Evolutionary conservation across 176 grass and related monocot species (phyloP).

Genomic region (Zea luxurians): DNA sequence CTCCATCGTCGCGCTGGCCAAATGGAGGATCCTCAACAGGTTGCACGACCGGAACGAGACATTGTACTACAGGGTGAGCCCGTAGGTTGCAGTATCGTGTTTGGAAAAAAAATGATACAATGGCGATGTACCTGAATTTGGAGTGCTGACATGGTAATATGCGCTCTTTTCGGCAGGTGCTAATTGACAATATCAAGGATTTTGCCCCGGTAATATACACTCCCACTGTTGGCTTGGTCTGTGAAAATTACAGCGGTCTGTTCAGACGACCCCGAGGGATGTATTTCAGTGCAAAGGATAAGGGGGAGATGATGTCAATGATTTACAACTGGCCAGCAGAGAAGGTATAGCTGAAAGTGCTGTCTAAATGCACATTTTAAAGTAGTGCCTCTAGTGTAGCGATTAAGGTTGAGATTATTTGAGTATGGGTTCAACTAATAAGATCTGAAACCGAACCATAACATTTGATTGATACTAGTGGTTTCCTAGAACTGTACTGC

Average conservation of each 20-base stretch:
- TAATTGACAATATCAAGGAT: constrained; percentile 98
- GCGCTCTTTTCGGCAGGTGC: constrained; percentile 57
- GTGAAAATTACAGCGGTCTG: constrained; percentile 89
- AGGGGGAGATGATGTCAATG: constrained; percentile 99
- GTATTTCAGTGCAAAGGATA: constrained; percentile 98
- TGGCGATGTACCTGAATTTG: background rate
- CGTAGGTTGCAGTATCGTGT: background rate
- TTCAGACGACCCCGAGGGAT: constrained; percentile 92
- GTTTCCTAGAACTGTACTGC: background rate
- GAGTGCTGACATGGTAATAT: background rate
- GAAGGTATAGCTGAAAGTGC: constrained; percentile 39
- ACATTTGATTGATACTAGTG: background rate
- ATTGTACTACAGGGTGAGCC: constrained; percentile 90
- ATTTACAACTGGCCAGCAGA: constrained; percentile 96
- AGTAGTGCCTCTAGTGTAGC: background rate
- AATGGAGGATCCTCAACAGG: constrained; percentile 98
- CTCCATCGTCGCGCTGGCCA: constrained; percentile 68
- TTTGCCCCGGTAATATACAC: constrained; percentile 97
- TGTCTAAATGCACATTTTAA: background rate
- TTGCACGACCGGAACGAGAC: constrained; percentile 96
- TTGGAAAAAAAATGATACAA: background rate
- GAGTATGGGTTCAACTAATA: background rate
- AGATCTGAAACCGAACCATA: background rate
- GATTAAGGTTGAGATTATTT: background rate
- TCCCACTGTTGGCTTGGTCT: constrained; percentile 90